Evolutionary conservation across 768 basidiomycete genomes (phyloP).

Genomic region (Leucocoprinus sp.): DNA sequence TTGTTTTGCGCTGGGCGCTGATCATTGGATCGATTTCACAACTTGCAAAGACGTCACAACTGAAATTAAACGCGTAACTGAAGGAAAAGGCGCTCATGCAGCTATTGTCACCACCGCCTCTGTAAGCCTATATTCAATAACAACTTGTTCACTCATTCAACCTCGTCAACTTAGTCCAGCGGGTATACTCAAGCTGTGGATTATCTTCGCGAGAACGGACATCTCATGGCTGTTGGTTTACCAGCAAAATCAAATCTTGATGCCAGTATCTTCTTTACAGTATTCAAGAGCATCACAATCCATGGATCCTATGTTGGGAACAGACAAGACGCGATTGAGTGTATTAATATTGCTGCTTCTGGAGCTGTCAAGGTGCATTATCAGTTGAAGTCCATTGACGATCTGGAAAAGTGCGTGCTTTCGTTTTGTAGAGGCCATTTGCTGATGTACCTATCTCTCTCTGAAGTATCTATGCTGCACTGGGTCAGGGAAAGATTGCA

Average conservation of each 20-base stretch:
- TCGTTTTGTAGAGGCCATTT: slow-evolving; percentile 3
- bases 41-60: slow-evolving; percentile 54
- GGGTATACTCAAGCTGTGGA: slow-evolving; percentile 54
- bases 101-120: slow-evolving; percentile 54
- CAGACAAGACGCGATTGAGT: slow-evolving; percentile 78
- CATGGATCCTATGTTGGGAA: slow-evolving; percentile 55
- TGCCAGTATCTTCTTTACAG: slow-evolving; percentile 66
- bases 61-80: slow-evolving; percentile 55
- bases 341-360: slow-evolving; percentile 63
- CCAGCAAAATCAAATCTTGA: slow-evolving; percentile 53
- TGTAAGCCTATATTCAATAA: slow-evolving; percentile 24
- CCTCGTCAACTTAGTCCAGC: slow-evolving; percentile 19
- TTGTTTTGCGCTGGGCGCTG: slow-evolving; percentile 55
- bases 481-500: slow-evolving; percentile 26
- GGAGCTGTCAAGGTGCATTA: slow-evolving; percentile 64
- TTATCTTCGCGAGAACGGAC: slow-evolving; percentile 68
- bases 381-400: slow-evolving; percentile 34
- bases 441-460: slow-evolving; percentile 3
- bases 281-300: slow-evolving; percentile 54
- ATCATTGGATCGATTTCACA: slow-evolving; percentile 75
- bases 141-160: background rate
- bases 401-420: slow-evolving; percentile 42
- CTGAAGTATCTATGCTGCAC: slow-evolving; percentile 30
- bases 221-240: slow-evolving; percentile 73
- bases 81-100: slow-evolving; percentile 66